Conservation (phyloP, 345 rosid genomes). For the Conringia planisiliqua region DNA sequence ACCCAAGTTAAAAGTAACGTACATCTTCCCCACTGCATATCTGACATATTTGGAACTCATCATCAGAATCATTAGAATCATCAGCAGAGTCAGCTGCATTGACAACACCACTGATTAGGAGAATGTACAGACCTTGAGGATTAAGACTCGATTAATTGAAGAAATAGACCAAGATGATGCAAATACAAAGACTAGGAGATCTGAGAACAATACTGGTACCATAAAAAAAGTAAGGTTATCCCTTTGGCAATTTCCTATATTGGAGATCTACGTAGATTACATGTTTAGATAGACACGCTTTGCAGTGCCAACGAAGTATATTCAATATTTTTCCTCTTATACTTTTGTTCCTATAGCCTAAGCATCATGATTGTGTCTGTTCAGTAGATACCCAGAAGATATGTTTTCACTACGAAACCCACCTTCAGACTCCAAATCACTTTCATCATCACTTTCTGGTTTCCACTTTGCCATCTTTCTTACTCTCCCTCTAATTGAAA, state of each 20-base stretch:
- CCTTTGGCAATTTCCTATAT: neutral
- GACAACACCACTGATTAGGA: slow-evolving; percentile 20
- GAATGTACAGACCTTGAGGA: slow-evolving; percentile 8
- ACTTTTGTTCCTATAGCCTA: slow-evolving; percentile 13
- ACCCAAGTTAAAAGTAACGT: slow-evolving; percentile 21
- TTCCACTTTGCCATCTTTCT: slow-evolving; percentile 90
- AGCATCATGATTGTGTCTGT: slow-evolving; percentile 5
- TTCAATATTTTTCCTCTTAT: neutral
- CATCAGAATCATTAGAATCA: slow-evolving; percentile 89
- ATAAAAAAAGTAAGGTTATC: neutral
- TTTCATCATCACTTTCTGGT: slow-evolving; percentile 83
- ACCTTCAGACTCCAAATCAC: slow-evolving; percentile 81
- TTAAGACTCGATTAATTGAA: neutral
- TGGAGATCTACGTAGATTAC: neutral
- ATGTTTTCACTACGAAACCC: slow-evolving; percentile 36
- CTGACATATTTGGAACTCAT: slow-evolving; percentile 96
- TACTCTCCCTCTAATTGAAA: slow-evolving; percentile 87
- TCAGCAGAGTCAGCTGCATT: slow-evolving; percentile 77
- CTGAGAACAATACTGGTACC: neutral
- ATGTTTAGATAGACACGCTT: neutral
- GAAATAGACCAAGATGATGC: slow-evolving; percentile 7
- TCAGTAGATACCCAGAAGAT: neutral
- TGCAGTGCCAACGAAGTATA: neutral
- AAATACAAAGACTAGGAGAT: slow-evolving; percentile 7
- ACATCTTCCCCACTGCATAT: slow-evolving; percentile 94